A percentile compares a stretch with the other conserved stretches of the same genome.
phyloP scores from a whole-genome alignment of 148 eudicot genomes.

The Bassia scoparia region DNA sequence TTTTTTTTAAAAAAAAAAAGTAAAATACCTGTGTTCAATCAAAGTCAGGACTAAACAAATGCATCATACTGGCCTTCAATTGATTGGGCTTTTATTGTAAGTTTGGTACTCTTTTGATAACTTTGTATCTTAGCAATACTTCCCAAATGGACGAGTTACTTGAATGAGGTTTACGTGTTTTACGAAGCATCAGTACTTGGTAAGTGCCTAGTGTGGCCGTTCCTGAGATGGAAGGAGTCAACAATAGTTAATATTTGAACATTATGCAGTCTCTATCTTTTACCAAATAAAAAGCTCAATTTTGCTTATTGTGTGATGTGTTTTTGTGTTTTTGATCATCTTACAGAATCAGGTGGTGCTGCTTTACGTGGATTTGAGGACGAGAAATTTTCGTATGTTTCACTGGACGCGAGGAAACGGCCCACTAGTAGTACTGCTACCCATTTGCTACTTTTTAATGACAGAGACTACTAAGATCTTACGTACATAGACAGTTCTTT shows the following conservation, averaged over 20 bases:
- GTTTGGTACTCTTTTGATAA: neutral
- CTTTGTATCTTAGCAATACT: no score
- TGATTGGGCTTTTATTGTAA: neutral
- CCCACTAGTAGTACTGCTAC: constrained; percentile 57
- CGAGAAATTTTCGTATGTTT: constrained; percentile 79
- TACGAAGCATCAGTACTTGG: no score
- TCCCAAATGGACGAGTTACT: no score
- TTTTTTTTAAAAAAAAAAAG: no score
- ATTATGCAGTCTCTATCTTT: no score
- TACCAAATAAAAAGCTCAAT: no score
- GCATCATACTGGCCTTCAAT: neutral
- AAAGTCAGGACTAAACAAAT: neutral
- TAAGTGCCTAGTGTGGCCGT: no score
- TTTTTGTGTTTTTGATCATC: constrained; percentile 14
- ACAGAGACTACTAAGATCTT: neutral
- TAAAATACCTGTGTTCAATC: no score
- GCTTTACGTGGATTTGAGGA: constrained; percentile 93
- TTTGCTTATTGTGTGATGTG: neutral
- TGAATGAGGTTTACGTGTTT: no score
- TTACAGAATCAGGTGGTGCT: constrained; percentile 55
- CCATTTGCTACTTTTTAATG: neutral
- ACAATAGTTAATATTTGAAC: no score
- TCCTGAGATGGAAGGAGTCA: no score
- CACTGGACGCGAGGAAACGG: constrained; percentile 78
- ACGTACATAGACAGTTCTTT: no score